phyloP scores from a whole-genome alignment of 306 rosid genomes.

The Alnus rubra region DNA sequence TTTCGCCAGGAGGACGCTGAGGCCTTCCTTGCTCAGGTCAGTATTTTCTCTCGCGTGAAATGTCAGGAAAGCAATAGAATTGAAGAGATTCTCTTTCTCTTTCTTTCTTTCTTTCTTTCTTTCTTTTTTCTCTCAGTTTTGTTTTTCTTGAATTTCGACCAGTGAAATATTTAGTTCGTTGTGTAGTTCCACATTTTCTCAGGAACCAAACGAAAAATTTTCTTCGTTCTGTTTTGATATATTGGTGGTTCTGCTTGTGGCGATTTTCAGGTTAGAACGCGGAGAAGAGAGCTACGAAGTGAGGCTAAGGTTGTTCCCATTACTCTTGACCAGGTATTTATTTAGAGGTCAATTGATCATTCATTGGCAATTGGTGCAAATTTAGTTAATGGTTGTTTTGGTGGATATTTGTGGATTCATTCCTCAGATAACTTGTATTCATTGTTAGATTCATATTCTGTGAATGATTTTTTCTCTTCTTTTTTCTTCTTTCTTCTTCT shows the following conservation, averaged over 20 bases:
- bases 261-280: conserved; percentile 61
- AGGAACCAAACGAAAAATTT: not conserved
- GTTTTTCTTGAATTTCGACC: not conserved
- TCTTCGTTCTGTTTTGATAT: not conserved
- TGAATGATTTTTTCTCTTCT: not conserved
- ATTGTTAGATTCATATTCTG: not conserved
- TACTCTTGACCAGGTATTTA: conserved; percentile 84
- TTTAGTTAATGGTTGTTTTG: conserved; percentile 16
- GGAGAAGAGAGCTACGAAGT: conserved; percentile 65
- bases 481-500: conserved; percentile 11
- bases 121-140: not conserved
- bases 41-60: not conserved
- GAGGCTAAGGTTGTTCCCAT: conserved; percentile 82
- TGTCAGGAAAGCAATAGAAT: not conserved
- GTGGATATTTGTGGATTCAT: not conserved
- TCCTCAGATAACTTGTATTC: not conserved
- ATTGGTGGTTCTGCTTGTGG: not conserved
- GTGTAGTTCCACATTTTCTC: not conserved
- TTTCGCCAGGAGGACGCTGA: conserved; percentile 94
- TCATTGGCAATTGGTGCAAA: not conserved
- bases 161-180: not conserved
- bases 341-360: not conserved
- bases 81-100: not conserved
- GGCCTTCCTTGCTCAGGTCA: conserved; percentile 85
- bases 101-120: not conserved